These are phyloP conservation scores for Yueomyces sp. DNA, from an alignment of 805 yeast species.

Conservation along the genomic window DNA sequence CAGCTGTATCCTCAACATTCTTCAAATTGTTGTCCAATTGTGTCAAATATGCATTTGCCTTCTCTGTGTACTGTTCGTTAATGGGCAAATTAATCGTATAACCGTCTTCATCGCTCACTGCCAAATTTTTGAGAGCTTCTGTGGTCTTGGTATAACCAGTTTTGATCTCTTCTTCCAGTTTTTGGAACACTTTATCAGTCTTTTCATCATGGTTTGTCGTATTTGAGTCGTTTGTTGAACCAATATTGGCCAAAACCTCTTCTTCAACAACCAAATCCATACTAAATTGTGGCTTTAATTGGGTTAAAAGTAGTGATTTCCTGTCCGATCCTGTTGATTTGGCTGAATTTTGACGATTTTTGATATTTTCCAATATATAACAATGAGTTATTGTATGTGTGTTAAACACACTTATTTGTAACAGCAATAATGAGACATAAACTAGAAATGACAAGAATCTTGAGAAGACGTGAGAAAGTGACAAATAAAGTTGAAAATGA, in stretches of 20 bases:
- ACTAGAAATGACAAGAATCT: no score
- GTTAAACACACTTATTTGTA: no score
- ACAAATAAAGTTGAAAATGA: neutral
- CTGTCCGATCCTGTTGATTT: no score
- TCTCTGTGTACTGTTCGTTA: slow-evolving; percentile 13
- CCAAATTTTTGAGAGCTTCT: slow-evolving; percentile 8
- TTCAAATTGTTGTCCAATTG: slow-evolving; percentile 64
- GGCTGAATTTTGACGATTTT: no score
- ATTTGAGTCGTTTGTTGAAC: neutral
- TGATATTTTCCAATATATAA: no score
- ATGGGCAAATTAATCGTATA: slow-evolving; percentile 18
- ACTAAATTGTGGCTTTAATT: neutral
- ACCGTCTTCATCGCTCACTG: slow-evolving; percentile 12
- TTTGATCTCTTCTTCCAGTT: slow-evolving; percentile 27
- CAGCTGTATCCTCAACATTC: slow-evolving; percentile 56
- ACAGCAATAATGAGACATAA: no score
- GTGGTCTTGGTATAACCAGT: slow-evolving; percentile 17
- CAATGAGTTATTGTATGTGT: no score
- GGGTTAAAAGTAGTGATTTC: no score
- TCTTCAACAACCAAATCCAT: slow-evolving; percentile 23
- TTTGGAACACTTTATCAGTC: slow-evolving; percentile 40
- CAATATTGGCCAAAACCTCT: slow-evolving; percentile 7
- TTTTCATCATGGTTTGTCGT: slow-evolving; percentile 22
- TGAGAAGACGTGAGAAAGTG: no score
- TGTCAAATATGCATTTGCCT: slow-evolving; percentile 54